These are phyloP conservation scores for Alternaria ethzedia DNA, from an alignment of 2,329 filamentous ascomycete genomes.

Conservation along the genomic window DNA sequence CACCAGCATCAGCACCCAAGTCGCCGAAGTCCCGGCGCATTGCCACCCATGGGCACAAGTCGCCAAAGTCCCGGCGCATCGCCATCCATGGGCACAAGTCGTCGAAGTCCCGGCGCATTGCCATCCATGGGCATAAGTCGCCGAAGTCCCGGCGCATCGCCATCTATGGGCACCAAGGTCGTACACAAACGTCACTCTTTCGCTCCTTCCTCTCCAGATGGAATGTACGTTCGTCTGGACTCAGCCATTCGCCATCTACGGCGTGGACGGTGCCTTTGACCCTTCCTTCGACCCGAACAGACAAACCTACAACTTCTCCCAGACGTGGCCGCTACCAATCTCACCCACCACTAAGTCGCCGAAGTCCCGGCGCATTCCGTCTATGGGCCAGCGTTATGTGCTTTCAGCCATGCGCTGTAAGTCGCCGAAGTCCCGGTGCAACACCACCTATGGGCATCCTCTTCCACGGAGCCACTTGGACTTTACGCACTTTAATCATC, in stretches of 20 bases:
- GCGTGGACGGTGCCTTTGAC: conserved; percentile 48
- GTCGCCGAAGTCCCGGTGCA: not conserved
- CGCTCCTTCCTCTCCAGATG: too few species aligned
- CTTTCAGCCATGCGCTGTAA: too few species aligned
- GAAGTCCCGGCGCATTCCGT: not conserved
- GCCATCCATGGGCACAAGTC: too few species aligned
- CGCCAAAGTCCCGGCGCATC: too few species aligned
- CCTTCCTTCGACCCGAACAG: conserved; percentile 47
- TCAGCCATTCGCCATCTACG: not conserved
- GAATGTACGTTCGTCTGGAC: too few species aligned
- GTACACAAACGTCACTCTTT: too few species aligned
- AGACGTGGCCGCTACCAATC: conserved; percentile 49
- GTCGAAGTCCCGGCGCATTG: too few species aligned
- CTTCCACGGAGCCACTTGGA: not conserved
- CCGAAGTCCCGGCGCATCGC: too few species aligned
- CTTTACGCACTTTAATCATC: not conserved
- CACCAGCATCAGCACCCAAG: not conserved
- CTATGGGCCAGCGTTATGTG: too few species aligned
- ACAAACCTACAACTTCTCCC: conserved; percentile 38
- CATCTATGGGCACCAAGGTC: too few species aligned
- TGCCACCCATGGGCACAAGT: too few species aligned
- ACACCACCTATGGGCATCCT: not conserved
- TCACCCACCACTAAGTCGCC: conserved; percentile 16
- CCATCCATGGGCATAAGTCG: too few species aligned
- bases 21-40: not conserved